Base-by-base conservation (phyloP, 805 yeast species). In the Zygosaccharomyces kombuchaensis region DNA sequence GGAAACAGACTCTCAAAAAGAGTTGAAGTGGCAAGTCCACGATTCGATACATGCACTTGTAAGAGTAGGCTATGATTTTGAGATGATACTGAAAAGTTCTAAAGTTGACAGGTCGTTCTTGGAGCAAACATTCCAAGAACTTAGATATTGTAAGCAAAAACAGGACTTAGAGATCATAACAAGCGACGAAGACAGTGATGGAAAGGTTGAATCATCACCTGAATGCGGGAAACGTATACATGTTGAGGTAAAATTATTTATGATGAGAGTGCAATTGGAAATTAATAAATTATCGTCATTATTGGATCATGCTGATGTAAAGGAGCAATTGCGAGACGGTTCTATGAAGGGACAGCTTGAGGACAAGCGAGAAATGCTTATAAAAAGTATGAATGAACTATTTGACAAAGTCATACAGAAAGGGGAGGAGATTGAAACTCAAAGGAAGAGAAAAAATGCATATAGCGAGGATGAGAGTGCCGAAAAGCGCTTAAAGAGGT, bases 241-340 rank as follows among this genome's bases (percentile, higher is more conserved):
- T 31, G 19, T 41, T 25, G 52, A 48, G 17, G 43, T 48, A 14
- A 46, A 45, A n/a, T 44, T 43, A 12, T 43, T 45, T 34, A 42
- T 43, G 48, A 39, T 48, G 25, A 26, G 44, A 17, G 36, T 44
- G n/a, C 40, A 39, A 14, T 29, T 45, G 17, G 52, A 45, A 26
- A 25, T 39, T 19, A 45, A 44, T 31, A 43, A 44, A 27, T 5
- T 48, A 19, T 16, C 40, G 32, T 19, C 43, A 4, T 13, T 34
- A 4, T 27, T 43, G 14, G 39, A 38, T 23, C 38, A 34, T 13
- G 19, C 32, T 9, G 37, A 29, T 6, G 34, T 38, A 7, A 31
- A 34, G 9, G 44, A 39, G 9, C 49, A 40, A 19, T 43, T 48
- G 30, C 34, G 27, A 19, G 43, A 39, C 25, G 37, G 23, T 12